Conservation (phyloP, 345 rosid species). For the Aquilaria sinensis region DNA sequence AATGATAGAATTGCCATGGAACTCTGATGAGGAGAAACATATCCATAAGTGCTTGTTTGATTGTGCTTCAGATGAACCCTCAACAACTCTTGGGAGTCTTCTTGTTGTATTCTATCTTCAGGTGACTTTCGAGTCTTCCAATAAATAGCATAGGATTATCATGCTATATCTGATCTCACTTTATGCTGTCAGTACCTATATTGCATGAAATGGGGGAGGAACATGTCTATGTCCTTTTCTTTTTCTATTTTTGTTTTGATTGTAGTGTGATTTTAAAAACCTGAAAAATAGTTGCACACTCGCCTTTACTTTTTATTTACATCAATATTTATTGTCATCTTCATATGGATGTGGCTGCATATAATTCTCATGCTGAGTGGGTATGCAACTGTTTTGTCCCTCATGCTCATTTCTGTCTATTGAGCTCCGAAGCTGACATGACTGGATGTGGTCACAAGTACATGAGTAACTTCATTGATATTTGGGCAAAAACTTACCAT, state of each 20-base stretch:
- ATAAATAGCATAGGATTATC: not conserved
- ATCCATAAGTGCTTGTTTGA: conserved; percentile 75
- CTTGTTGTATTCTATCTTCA: conserved; percentile 86
- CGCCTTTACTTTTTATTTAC: not conserved
- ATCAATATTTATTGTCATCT: not conserved
- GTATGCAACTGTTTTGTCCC: too few relatives aligned
- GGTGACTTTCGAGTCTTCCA: conserved; percentile 32
- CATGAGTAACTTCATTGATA: too few relatives aligned
- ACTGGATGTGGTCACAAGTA: too few relatives aligned
- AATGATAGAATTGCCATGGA: conserved; percentile 94
- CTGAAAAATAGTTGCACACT: not conserved
- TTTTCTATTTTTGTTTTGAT: not conserved
- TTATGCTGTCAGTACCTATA: not conserved
- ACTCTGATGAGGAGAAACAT: conserved; percentile 80
- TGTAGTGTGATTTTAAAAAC: not conserved
- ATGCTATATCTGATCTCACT: conserved; percentile 1
- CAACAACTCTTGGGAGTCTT: conserved; percentile 67
- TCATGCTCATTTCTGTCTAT: too few relatives aligned
- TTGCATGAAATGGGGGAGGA: not conserved
- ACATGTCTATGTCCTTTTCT: not conserved
- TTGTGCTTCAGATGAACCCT: conserved; percentile 67
- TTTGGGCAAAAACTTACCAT: too few relatives aligned
- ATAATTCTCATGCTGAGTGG: not conserved
- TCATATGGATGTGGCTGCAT: not conserved
- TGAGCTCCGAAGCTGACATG: too few relatives aligned